Percentiles rank a stretch among this genome's conserved stretches.
Evolutionary conservation across 2,329 filamentous ascomycete species (phyloP).

Genomic region (Pseudocercospora musae): DNA sequence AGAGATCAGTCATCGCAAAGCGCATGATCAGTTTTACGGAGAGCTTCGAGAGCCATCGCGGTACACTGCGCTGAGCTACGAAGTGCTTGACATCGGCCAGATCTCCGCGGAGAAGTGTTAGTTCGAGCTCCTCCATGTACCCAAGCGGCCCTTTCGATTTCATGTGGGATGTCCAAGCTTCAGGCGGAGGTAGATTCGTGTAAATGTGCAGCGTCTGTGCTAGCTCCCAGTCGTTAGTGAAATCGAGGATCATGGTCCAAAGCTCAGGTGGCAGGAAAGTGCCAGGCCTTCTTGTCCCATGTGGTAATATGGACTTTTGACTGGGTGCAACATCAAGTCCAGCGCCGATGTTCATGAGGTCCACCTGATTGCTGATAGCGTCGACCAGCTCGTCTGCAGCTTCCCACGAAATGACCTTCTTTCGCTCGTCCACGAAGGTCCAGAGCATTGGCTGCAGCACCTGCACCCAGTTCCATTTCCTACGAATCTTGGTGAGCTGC

Average conservation of each 20-base stretch:
- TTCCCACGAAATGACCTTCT: constrained; percentile 52
- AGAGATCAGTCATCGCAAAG: constrained; percentile 76
- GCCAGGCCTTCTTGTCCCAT: constrained; percentile 26
- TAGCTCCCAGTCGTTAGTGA: constrained; percentile 85
- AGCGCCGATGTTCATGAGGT: constrained; percentile 69
- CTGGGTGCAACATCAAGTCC: constrained; percentile 56
- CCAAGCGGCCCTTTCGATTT: constrained; percentile 64
- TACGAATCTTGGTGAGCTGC: constrained; percentile 76
- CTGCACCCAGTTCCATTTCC: constrained; percentile 83
- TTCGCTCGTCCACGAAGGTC: constrained; percentile 59
- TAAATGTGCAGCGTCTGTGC: constrained; percentile 77
- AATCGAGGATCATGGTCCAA: constrained; percentile 84
- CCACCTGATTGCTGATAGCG: constrained; percentile 73
- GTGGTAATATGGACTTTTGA: constrained; percentile 35
- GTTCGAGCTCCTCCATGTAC: constrained; percentile 77
- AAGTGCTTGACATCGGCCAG: constrained; percentile 70
- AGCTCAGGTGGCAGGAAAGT: constrained; percentile 72
- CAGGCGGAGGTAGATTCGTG: constrained; percentile 69
- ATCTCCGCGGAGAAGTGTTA: constrained; percentile 72
- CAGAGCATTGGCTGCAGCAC: constrained; percentile 79
- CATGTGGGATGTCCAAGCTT: constrained; percentile 66
- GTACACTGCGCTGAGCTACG: constrained; percentile 63
- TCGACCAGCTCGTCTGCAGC: constrained; percentile 68
- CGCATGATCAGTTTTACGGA: constrained; percentile 88
- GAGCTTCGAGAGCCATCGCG: constrained; percentile 72